Percentiles rank a stretch among this genome's conserved stretches.
Evolutionary conservation across 2,329 filamentous ascomycete genomes (phyloP).

Genomic region (Apiospora rasikravindrae): DNA sequence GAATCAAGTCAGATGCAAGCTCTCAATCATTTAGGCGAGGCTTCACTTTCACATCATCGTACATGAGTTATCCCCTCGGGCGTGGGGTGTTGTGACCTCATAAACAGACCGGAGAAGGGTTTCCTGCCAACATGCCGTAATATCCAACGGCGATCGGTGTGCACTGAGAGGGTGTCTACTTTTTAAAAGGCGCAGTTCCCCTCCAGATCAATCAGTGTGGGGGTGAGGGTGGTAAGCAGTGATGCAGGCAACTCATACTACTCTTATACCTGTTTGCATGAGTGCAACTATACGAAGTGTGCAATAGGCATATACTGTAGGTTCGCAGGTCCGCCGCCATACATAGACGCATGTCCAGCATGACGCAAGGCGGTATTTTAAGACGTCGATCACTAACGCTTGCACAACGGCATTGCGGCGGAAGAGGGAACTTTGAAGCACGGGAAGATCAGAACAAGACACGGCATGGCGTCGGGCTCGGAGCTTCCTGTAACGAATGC

Average conservation of each 20-base stretch:
- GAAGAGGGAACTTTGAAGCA: constrained; percentile 13
- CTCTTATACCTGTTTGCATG: constrained; percentile 7
- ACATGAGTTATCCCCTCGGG: not conserved
- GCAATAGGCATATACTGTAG: not conserved
- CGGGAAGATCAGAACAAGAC: constrained; percentile 16
- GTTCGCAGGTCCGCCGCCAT: not conserved
- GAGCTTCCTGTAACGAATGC: constrained; percentile 3
- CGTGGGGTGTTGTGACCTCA: not conserved
- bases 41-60: not conserved
- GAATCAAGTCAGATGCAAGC: not conserved
- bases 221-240: not conserved
- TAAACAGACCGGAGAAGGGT: not conserved
- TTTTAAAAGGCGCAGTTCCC: not conserved
- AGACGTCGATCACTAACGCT: constrained; percentile 11
- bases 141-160: not conserved
- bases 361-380: constrained; percentile 13
- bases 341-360: not conserved
- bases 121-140: not conserved
- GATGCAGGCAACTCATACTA: not conserved
- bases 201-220: not conserved
- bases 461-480: constrained; percentile 11
- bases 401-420: constrained; percentile 15
- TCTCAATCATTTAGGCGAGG: not conserved
- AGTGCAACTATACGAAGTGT: not conserved
- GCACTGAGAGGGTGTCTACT: not conserved